phyloP scores from a whole-genome alignment of 345 rosid genomes.

The Gossypioides kirkii region DNA sequence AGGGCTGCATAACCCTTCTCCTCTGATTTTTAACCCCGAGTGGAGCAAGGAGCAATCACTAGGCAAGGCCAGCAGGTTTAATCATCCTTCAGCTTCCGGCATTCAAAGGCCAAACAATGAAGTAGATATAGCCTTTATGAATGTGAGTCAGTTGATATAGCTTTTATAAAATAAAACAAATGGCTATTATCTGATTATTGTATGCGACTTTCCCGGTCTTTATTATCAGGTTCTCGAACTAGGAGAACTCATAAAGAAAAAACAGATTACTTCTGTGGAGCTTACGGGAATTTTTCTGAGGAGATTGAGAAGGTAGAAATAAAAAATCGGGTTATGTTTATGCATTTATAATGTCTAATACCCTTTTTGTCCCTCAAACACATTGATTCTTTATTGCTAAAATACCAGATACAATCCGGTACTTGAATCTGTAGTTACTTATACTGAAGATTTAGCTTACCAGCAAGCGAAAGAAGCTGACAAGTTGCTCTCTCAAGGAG shows the following conservation, averaged over 20 bases:
- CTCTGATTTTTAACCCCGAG: slow-evolving; percentile 54
- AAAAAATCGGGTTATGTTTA: slow-evolving; percentile 2
- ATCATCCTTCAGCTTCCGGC: slow-evolving; percentile 34
- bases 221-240: slow-evolving; percentile 66
- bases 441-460: slow-evolving; percentile 72
- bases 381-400: slow-evolving; percentile 13
- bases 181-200: not conserved
- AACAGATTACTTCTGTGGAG: slow-evolving; percentile 62
- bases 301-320: slow-evolving; percentile 57
- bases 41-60: slow-evolving; percentile 38
- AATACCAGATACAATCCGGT: slow-evolving; percentile 53
- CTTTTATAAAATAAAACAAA: not conserved
- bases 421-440: slow-evolving; percentile 73
- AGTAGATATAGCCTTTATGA: slow-evolving; percentile 81
- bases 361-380: slow-evolving; percentile 6
- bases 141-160: slow-evolving; percentile 33
- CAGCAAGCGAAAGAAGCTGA: slow-evolving; percentile 85
- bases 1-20: slow-evolving; percentile 66
- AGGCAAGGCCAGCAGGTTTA: slow-evolving; percentile 32
- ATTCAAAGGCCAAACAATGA: slow-evolving; percentile 42
- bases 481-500: slow-evolving; percentile 67
- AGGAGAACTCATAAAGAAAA: slow-evolving; percentile 67
- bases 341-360: not conserved
- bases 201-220: slow-evolving; percentile 2
- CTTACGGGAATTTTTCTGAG: slow-evolving; percentile 53